Conservation (phyloP, 2,329 filamentous ascomycete species). For the Botrytis medusae region DNA sequence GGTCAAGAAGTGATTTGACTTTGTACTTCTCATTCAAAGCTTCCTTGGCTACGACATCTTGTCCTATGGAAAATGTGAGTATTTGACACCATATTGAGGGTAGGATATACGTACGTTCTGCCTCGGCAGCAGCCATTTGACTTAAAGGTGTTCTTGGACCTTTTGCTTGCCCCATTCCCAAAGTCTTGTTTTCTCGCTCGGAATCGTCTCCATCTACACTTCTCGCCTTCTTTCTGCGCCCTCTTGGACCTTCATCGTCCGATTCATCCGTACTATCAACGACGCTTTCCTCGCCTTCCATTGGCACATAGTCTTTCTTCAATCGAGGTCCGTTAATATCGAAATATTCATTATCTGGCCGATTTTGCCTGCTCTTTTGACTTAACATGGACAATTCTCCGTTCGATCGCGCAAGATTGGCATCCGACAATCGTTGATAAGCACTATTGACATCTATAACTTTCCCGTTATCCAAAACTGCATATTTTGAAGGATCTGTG, state of each 20-base stretch:
- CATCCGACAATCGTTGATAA: constrained; percentile 71
- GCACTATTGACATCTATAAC: constrained; percentile 67
- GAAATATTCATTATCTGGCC: constrained; percentile 31
- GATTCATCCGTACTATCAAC: constrained; percentile 47
- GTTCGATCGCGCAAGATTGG: constrained; percentile 62
- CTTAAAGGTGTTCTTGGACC: constrained; percentile 53
- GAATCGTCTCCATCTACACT: constrained; percentile 38
- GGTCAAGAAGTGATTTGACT: constrained; percentile 48
- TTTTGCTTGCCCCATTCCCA: constrained; percentile 41
- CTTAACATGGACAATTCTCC: constrained; percentile 56
- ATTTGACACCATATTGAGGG: background rate
- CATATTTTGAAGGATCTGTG: constrained; percentile 38
- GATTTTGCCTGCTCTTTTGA: constrained; percentile 30
- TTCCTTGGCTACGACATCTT: constrained; percentile 30
- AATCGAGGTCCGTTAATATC: constrained; percentile 29
- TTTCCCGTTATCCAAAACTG: constrained; percentile 60
- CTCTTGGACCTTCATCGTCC: constrained; percentile 64
- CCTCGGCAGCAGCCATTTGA: constrained; percentile 71
- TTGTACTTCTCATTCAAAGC: constrained; percentile 33
- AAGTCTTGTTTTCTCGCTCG: constrained; percentile 39
- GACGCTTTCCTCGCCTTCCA: constrained; percentile 34
- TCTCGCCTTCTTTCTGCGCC: constrained; percentile 52
- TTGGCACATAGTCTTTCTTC: constrained; percentile 36
- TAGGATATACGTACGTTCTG: constrained; percentile 64
- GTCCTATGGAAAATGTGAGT: constrained; percentile 24